phyloP scores from a whole-genome alignment of 148 eudicot species.

The Vaccinium corymbosum region DNA sequence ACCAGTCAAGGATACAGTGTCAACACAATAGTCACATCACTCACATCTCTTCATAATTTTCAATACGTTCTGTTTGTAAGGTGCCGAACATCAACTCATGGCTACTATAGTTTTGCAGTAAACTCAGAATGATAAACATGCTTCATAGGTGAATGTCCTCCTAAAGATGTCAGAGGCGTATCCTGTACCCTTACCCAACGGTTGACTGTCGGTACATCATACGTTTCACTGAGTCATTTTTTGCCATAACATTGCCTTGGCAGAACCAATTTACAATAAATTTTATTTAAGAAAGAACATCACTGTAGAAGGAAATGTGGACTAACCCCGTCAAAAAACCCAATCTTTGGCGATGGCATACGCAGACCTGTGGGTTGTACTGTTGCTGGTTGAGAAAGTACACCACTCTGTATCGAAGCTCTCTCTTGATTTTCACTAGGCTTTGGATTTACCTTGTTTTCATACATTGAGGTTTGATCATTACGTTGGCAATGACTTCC shows the following conservation, averaged over 20 bases:
- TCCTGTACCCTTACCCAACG: not conserved
- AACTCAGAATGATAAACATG: not conserved
- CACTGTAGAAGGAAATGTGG: constrained; percentile 10
- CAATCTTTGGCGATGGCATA: constrained; percentile 91
- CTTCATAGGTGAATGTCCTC: not conserved
- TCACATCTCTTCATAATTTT: not conserved
- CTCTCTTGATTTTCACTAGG: constrained; percentile 29
- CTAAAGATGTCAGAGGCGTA: not conserved
- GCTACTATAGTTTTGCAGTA: not conserved
- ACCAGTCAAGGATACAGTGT: too few relatives aligned
- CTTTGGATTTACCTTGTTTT: constrained; percentile 24
- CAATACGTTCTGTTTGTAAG: not conserved
- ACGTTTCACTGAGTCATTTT: not conserved
- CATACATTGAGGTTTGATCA: constrained; percentile 25
- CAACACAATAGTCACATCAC: not conserved
- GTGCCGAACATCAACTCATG: not conserved
- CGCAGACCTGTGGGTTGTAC: constrained; percentile 83
- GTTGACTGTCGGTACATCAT: not conserved
- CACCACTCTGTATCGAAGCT: constrained; percentile 29
- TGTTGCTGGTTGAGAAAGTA: constrained; percentile 31
- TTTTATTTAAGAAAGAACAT: not conserved
- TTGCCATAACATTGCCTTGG: not conserved
- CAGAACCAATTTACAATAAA: constrained; percentile 6
- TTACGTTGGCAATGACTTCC: constrained; percentile 23
- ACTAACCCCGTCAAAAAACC: constrained; percentile 98